These are phyloP conservation scores for Pyrrhoderma noxium DNA, from an alignment of 1,284 basidiomycete genomes.

Conservation along the genomic window DNA sequence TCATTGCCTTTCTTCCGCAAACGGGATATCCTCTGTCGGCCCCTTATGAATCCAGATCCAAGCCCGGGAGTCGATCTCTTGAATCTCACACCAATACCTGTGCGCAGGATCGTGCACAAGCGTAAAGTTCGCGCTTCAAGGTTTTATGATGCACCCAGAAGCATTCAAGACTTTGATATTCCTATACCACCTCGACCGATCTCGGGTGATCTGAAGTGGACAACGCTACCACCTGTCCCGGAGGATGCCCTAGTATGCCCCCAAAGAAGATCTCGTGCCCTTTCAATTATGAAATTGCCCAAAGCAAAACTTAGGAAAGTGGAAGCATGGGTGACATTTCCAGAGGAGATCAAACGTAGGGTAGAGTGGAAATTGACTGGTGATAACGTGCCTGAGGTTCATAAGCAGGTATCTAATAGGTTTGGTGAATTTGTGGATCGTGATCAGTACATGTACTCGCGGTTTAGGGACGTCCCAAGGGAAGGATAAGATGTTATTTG, in stretches of 20 bases:
- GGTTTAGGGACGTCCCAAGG: too few species aligned
- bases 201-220: not conserved
- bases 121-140: slow-evolving; percentile 1
- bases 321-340: too few species aligned
- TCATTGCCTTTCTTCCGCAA: slow-evolving; percentile 7
- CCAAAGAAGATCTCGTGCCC: too few species aligned
- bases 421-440: too few species aligned
- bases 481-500: not conserved
- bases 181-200: slow-evolving; percentile 5
- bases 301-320: too few species aligned
- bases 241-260: too few species aligned
- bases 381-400: too few species aligned
- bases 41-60: not conserved
- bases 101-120: not conserved
- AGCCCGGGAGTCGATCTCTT: slow-evolving; percentile 9
- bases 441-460: too few species aligned
- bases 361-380: too few species aligned
- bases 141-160: slow-evolving; percentile 3
- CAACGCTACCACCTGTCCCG: slow-evolving; percentile 1
- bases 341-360: too few species aligned
- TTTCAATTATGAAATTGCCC: too few species aligned
- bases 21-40: slow-evolving; percentile 2
- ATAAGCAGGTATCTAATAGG: too few species aligned
- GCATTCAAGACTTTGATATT: slow-evolving; percentile 3
- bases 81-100: slow-evolving; percentile 5